Conservation (phyloP, 192 early-diverging fungal species). For the Phlyctochytrium bullatum region DNA sequence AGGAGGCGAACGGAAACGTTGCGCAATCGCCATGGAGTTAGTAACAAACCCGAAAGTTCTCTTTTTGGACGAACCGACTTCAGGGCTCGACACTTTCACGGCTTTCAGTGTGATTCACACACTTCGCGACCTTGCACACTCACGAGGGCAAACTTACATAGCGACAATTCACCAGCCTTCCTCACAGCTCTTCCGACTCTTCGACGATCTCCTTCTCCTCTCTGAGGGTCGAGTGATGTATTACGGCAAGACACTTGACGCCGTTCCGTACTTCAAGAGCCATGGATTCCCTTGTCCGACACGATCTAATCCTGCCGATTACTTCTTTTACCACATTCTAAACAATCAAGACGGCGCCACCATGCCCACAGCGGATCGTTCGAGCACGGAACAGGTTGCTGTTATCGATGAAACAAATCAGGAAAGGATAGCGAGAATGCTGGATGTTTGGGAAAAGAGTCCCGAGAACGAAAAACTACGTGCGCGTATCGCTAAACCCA, state of each 20-base stretch:
- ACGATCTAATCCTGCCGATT: conserved; percentile 58
- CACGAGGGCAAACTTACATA: conserved; percentile 16
- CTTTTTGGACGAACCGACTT: conserved; percentile 73
- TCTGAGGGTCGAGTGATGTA: conserved; percentile 70
- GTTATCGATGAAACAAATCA: conserved; percentile 19
- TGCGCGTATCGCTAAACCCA: conserved; percentile 23
- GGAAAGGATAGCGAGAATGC: conserved; percentile 28
- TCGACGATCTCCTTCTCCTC: conserved; percentile 69
- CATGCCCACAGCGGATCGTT: conserved; percentile 8
- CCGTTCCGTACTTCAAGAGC: conserved; percentile 45
- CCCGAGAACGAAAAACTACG: conserved; percentile 25
- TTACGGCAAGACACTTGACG: conserved; percentile 46
- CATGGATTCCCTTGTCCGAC: conserved; percentile 49
- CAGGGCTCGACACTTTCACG: conserved; percentile 61
- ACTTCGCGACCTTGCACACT: conserved; percentile 39
- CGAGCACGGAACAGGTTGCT: not conserved
- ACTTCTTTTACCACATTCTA: conserved; percentile 55
- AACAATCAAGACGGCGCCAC: conserved; percentile 33
- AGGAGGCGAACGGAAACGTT: conserved; percentile 73
- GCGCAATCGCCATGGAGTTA: conserved; percentile 66
- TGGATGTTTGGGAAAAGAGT: conserved; percentile 38
- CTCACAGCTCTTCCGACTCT: conserved; percentile 57
- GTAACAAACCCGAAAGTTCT: conserved; percentile 66
- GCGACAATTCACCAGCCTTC: conserved; percentile 39
- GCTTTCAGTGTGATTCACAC: conserved; percentile 49